Conservation (phyloP, 306 rosid species). For the Trifolium dubium region DNA sequence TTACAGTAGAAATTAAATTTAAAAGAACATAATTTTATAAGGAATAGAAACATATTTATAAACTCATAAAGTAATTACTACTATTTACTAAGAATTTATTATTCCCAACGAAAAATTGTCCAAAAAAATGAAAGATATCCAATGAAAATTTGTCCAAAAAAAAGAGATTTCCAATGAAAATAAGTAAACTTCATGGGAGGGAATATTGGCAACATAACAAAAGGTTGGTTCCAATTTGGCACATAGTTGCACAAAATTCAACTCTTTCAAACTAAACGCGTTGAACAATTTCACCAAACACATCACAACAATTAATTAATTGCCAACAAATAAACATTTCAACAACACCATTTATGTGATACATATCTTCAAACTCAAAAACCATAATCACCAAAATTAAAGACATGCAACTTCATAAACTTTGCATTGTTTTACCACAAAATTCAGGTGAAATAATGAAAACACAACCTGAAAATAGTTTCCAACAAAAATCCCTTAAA, state of each 20-base stretch:
- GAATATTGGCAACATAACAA: conserved; percentile 32
- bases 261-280: conserved; percentile 57
- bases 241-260: conserved; percentile 49
- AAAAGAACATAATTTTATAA: no score
- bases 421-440: conserved; percentile 67
- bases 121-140: neutral
- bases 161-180: neutral
- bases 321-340: neutral
- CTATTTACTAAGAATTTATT: no score
- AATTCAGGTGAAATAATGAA: conserved; percentile 52
- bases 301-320: neutral
- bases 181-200: neutral
- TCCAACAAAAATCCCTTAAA: conserved; percentile 35
- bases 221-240: conserved; percentile 54
- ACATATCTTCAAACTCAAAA: conserved; percentile 23
- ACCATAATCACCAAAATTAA: conserved; percentile 7
- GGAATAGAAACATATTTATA: no score
- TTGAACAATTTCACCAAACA: conserved; percentile 52
- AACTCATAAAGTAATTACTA: no score
- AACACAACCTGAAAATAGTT: conserved; percentile 40
- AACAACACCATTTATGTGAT: conserved; percentile 37
- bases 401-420: conserved; percentile 59
- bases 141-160: neutral
- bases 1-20: no score
- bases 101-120: neutral